Evolutionary conservation across 1,284 basidiomycete species (phyloP).

Genomic region (Ustilago xerochloae): DNA sequence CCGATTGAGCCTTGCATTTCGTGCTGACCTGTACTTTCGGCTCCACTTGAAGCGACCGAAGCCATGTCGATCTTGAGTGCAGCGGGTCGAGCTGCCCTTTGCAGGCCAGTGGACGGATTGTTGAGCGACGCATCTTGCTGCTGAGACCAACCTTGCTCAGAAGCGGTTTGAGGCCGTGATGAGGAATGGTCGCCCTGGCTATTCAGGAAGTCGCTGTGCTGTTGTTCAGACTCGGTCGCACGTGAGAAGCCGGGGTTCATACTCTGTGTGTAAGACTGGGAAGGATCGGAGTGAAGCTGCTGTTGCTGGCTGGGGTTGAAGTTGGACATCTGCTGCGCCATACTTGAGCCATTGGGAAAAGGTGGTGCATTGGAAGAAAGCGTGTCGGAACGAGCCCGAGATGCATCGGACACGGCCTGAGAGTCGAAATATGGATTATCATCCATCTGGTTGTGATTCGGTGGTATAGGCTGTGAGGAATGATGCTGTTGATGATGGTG

Average conservation of each 20-base stretch:
- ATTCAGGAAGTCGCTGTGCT: constrained; percentile 1
- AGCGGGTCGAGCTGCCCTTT: constrained; percentile 29
- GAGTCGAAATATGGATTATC: neutral
- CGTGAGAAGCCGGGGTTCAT: constrained; percentile 1
- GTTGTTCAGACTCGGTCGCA: neutral
- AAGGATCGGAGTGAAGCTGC: neutral
- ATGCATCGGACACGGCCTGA: neutral
- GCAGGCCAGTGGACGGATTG: constrained; percentile 4
- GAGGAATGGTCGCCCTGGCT: constrained; percentile 13
- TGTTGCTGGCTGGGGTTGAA: neutral
- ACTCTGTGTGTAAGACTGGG: neutral
- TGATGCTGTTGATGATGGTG: constrained; percentile 7
- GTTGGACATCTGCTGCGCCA: constrained; percentile 8
- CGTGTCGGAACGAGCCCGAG: too few species aligned
- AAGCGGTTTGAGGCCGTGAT: constrained; percentile 29
- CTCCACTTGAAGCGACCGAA: constrained; percentile 5
- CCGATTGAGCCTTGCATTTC: neutral
- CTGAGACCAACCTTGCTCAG: constrained; percentile 31
- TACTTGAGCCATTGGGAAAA: constrained; percentile 10
- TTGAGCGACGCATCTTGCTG: constrained; percentile 1
- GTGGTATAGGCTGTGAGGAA: neutral
- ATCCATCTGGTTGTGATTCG: neutral
- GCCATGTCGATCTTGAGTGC: constrained; percentile 43
- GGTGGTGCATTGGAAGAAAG: neutral
- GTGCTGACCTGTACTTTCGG: neutral